phyloP scores from a whole-genome alignment of 2,329 filamentous ascomycete species.

The Arthroderma uncinatum region DNA sequence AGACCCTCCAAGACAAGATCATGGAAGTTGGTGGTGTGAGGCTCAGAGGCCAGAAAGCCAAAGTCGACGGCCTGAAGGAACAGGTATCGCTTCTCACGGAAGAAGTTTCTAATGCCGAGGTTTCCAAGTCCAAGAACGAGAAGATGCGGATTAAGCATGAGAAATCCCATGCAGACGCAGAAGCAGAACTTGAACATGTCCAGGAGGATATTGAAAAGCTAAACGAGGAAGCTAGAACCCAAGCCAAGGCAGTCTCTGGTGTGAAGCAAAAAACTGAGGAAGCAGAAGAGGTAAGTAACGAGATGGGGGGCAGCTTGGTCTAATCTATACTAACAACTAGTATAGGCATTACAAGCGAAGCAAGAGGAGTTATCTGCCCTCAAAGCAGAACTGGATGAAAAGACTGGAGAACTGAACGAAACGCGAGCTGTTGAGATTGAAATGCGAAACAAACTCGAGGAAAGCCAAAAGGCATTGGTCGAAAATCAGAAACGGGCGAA shows the following conservation, averaged over 20 bases:
- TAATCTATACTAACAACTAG: not conserved
- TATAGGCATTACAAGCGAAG: slow-evolving; percentile 57
- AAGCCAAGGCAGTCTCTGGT: slow-evolving; percentile 62
- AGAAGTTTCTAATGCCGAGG: slow-evolving; percentile 73
- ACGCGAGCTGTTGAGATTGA: slow-evolving; percentile 87
- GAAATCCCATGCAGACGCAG: slow-evolving; percentile 67
- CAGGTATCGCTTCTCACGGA: slow-evolving; percentile 72
- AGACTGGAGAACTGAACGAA: slow-evolving; percentile 74
- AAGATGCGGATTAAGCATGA: slow-evolving; percentile 82
- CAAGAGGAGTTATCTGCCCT: slow-evolving; percentile 68
- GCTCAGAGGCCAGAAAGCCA: slow-evolving; percentile 77
- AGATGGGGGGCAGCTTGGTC: too few species aligned
- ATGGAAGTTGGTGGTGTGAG: slow-evolving; percentile 96
- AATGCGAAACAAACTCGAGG: slow-evolving; percentile 95
- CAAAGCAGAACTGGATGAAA: slow-evolving; percentile 79
- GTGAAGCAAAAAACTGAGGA: slow-evolving; percentile 65
- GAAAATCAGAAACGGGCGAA: slow-evolving; percentile 76
- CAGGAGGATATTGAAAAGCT: slow-evolving; percentile 64
- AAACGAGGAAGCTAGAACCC: slow-evolving; percentile 65
- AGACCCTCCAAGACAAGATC: slow-evolving; percentile 85
- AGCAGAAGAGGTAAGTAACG: slow-evolving; percentile 52
- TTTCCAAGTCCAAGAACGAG: slow-evolving; percentile 82
- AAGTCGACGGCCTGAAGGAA: slow-evolving; percentile 79
- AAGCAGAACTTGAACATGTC: slow-evolving; percentile 64
- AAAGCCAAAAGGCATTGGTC: slow-evolving; percentile 75